Percentiles rank a stretch among this genome's conserved stretches.
phyloP scores from a whole-genome alignment of 441 rosid genomes.

The Hypseocharis bilobata region DNA sequence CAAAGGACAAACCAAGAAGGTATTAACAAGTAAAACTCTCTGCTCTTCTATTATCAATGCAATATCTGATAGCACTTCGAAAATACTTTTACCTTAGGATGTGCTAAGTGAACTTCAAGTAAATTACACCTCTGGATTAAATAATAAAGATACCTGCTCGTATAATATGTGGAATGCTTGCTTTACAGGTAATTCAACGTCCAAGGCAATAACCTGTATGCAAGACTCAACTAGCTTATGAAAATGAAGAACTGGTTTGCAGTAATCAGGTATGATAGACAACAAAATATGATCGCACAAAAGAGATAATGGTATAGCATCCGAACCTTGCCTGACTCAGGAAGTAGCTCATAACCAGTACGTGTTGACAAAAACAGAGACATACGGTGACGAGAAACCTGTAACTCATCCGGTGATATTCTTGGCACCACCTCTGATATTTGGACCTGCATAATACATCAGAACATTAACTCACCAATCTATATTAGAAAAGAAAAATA shows the following conservation, averaged over 20 bases:
- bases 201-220: constrained; percentile 49
- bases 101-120: too few species aligned
- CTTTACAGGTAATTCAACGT: constrained; percentile 48
- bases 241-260: not conserved
- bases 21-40: too few species aligned
- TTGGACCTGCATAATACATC: constrained; percentile 19
- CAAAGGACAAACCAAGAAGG: too few species aligned
- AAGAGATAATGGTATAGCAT: constrained; percentile 21
- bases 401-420: constrained; percentile 34
- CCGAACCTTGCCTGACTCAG: constrained; percentile 69
- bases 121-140: too few species aligned
- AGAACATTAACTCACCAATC: constrained; percentile 5
- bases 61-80: too few species aligned
- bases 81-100: too few species aligned
- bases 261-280: not conserved
- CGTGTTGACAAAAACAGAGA: constrained; percentile 37
- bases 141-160: constrained; percentile 44
- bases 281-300: constrained; percentile 11
- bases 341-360: constrained; percentile 55
- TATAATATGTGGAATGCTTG: constrained; percentile 53
- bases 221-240: not conserved
- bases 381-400: constrained; percentile 42
- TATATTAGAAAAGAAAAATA: not conserved
- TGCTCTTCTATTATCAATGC: too few species aligned
- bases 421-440: constrained; percentile 28